A percentile compares a stretch with the other conserved stretches of the same genome.
phyloP scores from a whole-genome alignment of 441 rosid species.

The Eutrema salsugineum region DNA sequence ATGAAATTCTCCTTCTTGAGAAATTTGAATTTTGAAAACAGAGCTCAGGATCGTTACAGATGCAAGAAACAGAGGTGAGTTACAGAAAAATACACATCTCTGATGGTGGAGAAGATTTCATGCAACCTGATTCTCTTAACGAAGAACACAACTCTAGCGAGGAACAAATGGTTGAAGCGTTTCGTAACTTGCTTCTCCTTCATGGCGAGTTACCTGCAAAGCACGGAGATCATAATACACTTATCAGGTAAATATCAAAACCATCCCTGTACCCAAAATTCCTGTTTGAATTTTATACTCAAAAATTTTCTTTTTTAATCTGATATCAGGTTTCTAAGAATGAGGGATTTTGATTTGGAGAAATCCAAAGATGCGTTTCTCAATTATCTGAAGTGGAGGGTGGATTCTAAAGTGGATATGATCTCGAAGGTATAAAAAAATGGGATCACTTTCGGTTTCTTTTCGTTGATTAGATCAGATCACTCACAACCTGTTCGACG shows the following conservation, averaged over 20 bases:
- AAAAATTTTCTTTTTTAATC: background rate
- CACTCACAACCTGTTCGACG: constrained; percentile 2
- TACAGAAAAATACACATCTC: constrained; percentile 15
- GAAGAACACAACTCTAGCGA: background rate
- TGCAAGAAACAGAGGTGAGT: constrained; percentile 17
- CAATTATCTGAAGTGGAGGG: constrained; percentile 7
- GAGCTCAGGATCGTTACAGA: background rate
- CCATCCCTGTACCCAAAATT: background rate
- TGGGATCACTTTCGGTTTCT: background rate
- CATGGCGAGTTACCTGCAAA: constrained; percentile 14
- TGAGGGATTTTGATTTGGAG: constrained; percentile 22
- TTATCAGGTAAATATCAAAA: background rate
- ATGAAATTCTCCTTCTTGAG: background rate
- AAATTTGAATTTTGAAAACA: background rate
- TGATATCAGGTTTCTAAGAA: constrained; percentile 16
- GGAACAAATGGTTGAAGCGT: constrained; percentile 22
- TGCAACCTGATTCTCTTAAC: background rate
- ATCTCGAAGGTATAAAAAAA: constrained; percentile 2
- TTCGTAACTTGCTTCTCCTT: constrained; percentile 27
- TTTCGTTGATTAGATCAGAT: background rate
- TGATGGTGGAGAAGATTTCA: background rate
- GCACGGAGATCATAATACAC: constrained; percentile 11
- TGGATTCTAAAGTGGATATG: constrained; percentile 16
- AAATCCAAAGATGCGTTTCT: constrained; percentile 20
- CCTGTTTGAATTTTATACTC: background rate